Percentiles rank a stretch among this genome's conserved stretches.
These are phyloP conservation scores for Cenchrus purpureus DNA, from an alignment of 176 grass and related monocot species.

Conservation along the genomic window DNA sequence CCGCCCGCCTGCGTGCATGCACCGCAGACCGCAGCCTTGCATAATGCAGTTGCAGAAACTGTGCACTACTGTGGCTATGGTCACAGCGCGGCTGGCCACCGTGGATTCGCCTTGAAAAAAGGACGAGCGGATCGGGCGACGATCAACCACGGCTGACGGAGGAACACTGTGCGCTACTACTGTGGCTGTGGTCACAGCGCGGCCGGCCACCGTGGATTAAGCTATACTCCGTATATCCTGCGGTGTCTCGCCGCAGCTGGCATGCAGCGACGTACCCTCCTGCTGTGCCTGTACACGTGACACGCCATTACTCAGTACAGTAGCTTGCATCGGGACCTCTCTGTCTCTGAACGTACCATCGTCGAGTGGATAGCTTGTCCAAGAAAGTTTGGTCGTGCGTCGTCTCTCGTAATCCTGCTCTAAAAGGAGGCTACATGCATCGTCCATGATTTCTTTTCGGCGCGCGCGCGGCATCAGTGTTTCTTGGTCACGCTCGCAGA, in stretches of 20 bases:
- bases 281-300: not conserved
- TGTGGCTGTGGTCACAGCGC: slow-evolving; percentile 4
- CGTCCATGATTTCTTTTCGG: no score
- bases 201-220: not conserved
- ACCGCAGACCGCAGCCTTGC: not conserved
- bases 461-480: not conserved
- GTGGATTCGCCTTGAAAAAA: not conserved
- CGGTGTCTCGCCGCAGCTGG: not conserved
- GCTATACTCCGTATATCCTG: not conserved
- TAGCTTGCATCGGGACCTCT: not conserved
- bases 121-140: not conserved
- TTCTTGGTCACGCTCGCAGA: not conserved
- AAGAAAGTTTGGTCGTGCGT: no score
- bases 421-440: not conserved
- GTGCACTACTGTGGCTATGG: no score
- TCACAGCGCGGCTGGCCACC: no score
- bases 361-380: not conserved
- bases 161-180: not conserved
- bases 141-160: not conserved
- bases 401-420: not conserved
- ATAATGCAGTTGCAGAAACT: not conserved
- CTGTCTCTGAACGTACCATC: not conserved
- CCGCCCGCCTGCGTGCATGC: slow-evolving; percentile 3
- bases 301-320: not conserved
- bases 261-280: not conserved